Conservation (phyloP, 2,329 filamentous ascomycete genomes). For the Fusarium nurragi region DNA sequence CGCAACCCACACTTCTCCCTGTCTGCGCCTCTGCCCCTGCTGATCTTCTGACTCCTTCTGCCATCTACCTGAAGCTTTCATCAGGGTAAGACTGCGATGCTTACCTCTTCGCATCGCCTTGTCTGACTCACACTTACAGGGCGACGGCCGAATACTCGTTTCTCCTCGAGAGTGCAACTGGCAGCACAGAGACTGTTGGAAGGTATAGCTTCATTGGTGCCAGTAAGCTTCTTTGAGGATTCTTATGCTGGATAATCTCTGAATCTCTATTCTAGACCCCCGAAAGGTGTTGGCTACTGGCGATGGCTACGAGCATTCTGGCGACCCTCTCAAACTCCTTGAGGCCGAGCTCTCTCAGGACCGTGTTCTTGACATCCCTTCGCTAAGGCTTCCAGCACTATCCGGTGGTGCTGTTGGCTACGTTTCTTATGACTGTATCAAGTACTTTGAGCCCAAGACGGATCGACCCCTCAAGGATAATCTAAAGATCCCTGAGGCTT, state of each 20-base stretch:
- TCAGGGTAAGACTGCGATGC: slow-evolving; percentile 33
- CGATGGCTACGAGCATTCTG: slow-evolving; percentile 82
- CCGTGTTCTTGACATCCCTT: slow-evolving; percentile 84
- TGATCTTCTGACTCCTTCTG: slow-evolving; percentile 92
- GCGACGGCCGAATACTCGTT: slow-evolving; percentile 80
- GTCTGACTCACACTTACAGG: slow-evolving; percentile 38
- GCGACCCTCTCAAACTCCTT: slow-evolving; percentile 84
- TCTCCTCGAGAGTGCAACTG: slow-evolving; percentile 91
- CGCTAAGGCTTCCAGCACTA: slow-evolving; percentile 82
- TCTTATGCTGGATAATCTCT: slow-evolving; percentile 2
- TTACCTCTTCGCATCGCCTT: neutral
- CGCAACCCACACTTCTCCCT: slow-evolving; percentile 76
- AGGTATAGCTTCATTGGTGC: slow-evolving; percentile 96
- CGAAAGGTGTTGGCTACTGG: slow-evolving; percentile 88
- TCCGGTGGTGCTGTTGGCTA: slow-evolving; percentile 95
- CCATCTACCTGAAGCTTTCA: slow-evolving; percentile 88
- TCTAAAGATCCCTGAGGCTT: slow-evolving; percentile 86
- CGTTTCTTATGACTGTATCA: slow-evolving; percentile 96
- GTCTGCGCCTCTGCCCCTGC: slow-evolving; percentile 86
- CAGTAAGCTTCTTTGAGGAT: slow-evolving; percentile 32
- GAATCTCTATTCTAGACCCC: slow-evolving; percentile 56
- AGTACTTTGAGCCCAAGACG: slow-evolving; percentile 98
- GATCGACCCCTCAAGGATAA: slow-evolving; percentile 87
- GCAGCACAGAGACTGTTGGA: slow-evolving; percentile 84
- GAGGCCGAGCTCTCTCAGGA: slow-evolving; percentile 82